Percentiles rank a stretch among this genome's conserved stretches.
phyloP scores from a whole-genome alignment of 2,329 filamentous ascomycete species.

The Neofusicoccum laricinum region DNA sequence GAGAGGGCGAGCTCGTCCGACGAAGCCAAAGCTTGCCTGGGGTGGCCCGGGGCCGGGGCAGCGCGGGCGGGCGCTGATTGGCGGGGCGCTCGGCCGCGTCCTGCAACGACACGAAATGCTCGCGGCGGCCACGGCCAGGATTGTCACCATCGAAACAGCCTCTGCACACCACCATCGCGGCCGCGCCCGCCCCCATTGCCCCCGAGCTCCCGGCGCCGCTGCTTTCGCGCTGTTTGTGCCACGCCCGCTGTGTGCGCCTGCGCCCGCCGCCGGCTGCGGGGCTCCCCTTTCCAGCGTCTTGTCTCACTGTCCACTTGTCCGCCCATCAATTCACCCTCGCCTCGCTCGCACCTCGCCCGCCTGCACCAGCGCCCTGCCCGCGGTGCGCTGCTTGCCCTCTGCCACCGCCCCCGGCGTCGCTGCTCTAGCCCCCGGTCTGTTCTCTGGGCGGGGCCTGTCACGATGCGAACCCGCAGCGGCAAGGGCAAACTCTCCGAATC shows the following conservation, averaged over 20 bases:
- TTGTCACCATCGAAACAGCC: conserved; percentile 8
- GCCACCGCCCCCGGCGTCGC: neutral
- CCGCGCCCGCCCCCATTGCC: neutral
- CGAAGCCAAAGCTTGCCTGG: neutral
- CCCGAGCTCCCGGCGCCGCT: neutral
- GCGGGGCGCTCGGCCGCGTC: neutral
- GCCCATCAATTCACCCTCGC: conserved; percentile 8
- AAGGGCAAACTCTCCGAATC: conserved; percentile 16
- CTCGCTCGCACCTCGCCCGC: neutral
- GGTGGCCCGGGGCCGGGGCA: neutral
- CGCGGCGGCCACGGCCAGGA: neutral
- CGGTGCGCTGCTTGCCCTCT: neutral
- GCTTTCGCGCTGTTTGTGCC: neutral
- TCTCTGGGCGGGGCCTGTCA: neutral
- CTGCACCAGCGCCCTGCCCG: neutral
- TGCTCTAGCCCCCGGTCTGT: neutral
- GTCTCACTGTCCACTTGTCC: conserved; percentile 10
- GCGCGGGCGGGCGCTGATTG: conserved; percentile 10
- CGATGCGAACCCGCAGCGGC: conserved; percentile 17
- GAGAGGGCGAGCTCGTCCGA: neutral
- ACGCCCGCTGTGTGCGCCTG: neutral
- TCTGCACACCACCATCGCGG: conserved; percentile 9
- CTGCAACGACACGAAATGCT: conserved; percentile 15
- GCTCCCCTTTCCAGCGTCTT: conserved; percentile 13
- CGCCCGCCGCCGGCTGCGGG: neutral